These are phyloP conservation scores for Phenoliferia sp. DNA, from an alignment of 1,284 basidiomycete species.

Conservation along the genomic window DNA sequence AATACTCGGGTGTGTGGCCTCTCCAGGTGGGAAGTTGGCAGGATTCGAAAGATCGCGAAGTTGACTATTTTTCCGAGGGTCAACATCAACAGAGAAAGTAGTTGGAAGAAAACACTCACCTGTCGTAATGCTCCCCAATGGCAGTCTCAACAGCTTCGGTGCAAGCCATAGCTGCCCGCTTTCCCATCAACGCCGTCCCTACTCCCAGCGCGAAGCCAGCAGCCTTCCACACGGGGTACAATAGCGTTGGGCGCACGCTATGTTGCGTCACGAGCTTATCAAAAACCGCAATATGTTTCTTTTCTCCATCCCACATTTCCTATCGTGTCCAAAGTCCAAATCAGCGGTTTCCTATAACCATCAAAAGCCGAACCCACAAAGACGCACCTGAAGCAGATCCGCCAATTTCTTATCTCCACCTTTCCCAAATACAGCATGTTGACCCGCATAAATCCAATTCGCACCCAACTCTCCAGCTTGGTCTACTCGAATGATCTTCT, in stretches of 20 bases:
- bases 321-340: slow-evolving; percentile 38
- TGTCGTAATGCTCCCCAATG: slow-evolving; percentile 96
- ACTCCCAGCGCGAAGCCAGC: slow-evolving; percentile 82
- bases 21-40: slow-evolving; percentile 13
- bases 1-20: slow-evolving; percentile 60
- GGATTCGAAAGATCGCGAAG: slow-evolving; percentile 52
- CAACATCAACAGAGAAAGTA: not conserved
- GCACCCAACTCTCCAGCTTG: slow-evolving; percentile 90
- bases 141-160: slow-evolving; percentile 97
- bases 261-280: slow-evolving; percentile 79
- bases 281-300: slow-evolving; percentile 83
- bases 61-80: slow-evolving; percentile 53
- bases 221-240: slow-evolving; percentile 76
- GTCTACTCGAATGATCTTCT: slow-evolving; percentile 65
- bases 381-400: slow-evolving; percentile 66
- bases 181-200: slow-evolving; percentile 79
- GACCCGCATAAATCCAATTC: slow-evolving; percentile 87
- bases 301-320: slow-evolving; percentile 97
- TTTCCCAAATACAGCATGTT: slow-evolving; percentile 53
- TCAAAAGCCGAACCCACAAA: not conserved
- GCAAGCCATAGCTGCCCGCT: slow-evolving; percentile 94
- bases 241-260: slow-evolving; percentile 70
- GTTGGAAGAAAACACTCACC: slow-evolving; percentile 55
- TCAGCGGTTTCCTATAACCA: not conserved
- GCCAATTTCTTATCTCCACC: slow-evolving; percentile 59